Conservation (phyloP, 331 rosid genomes). For the Quercus tomentella region DNA sequence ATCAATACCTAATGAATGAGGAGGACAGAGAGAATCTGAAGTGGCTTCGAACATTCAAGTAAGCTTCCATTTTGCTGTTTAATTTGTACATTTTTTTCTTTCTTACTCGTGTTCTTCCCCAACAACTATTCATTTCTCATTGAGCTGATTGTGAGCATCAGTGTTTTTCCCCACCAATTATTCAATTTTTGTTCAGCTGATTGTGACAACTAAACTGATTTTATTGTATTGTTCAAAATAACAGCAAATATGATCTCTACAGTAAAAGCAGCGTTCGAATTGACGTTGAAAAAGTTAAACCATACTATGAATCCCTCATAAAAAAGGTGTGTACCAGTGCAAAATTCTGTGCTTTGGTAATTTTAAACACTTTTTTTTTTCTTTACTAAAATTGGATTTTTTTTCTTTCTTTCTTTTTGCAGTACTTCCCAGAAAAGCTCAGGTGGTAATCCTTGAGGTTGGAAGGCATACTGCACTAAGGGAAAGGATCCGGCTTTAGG, state of each 20-base stretch:
- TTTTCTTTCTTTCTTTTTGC: not conserved
- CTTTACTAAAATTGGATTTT: not conserved
- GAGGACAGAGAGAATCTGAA: conserved; percentile 46
- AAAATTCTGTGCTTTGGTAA: not conserved
- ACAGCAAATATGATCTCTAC: conserved; percentile 58
- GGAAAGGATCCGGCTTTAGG: not conserved
- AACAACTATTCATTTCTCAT: too few species aligned
- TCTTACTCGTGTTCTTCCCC: too few species aligned
- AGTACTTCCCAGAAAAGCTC: conserved; percentile 44
- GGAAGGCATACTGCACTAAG: not conserved
- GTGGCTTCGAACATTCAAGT: conserved; percentile 59
- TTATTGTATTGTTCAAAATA: not conserved
- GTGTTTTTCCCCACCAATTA: too few species aligned
- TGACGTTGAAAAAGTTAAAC: conserved; percentile 45
- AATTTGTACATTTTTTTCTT: too few species aligned
- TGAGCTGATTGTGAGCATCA: too few species aligned
- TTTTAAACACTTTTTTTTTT: not conserved
- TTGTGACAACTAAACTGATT: not conserved
- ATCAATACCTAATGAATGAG: conserved; percentile 45
- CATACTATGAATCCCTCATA: conserved; percentile 49
- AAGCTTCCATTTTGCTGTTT: not conserved
- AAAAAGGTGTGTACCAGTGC: conserved; percentile 32
- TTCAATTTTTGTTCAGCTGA: not conserved
- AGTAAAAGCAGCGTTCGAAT: conserved; percentile 52
- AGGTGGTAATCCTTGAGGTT: conserved; percentile 26